Evolutionary conservation across 2,329 filamentous ascomycete genomes (phyloP).

Genomic region (Lecanicillium sp.): DNA sequence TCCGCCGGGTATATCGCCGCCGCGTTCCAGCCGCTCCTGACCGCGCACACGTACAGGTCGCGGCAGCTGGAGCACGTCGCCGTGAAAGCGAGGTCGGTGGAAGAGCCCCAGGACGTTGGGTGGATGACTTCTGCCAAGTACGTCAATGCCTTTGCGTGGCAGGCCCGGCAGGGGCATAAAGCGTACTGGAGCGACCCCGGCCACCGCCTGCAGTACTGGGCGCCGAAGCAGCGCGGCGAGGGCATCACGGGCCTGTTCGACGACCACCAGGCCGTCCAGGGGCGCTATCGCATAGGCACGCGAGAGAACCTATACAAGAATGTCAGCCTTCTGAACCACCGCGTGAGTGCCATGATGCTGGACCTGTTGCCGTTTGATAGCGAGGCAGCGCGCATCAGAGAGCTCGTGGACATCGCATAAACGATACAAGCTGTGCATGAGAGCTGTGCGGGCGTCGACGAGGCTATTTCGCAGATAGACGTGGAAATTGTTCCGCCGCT

Average conservation of each 20-base stretch:
- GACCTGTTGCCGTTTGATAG: neutral
- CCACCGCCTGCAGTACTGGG: constrained; percentile 17
- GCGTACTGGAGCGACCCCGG: constrained; percentile 16
- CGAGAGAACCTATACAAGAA: constrained; percentile 11
- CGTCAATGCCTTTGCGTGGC: constrained; percentile 18
- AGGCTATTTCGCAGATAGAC: constrained; percentile 12
- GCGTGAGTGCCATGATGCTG: constrained; percentile 4
- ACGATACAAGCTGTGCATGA: constrained; percentile 3
- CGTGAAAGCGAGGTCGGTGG: constrained; percentile 15
- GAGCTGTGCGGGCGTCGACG: neutral
- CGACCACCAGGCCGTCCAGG: constrained; percentile 2
- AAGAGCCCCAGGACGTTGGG: constrained; percentile 16
- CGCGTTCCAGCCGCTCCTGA: constrained; percentile 18
- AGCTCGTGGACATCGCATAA: constrained; percentile 13
- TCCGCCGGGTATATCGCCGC: constrained; percentile 18
- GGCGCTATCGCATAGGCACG: neutral
- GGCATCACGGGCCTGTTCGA: constrained; percentile 14
- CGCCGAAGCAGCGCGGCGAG: constrained; percentile 17
- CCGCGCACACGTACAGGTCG: constrained; percentile 16
- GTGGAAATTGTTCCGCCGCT: constrained; percentile 17
- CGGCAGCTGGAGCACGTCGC: constrained; percentile 15
- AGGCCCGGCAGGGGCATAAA: constrained; percentile 15
- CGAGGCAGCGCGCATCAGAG: constrained; percentile 10
- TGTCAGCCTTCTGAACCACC: constrained; percentile 14
- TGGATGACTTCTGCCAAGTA: constrained; percentile 22